A percentile compares a stretch with the other conserved stretches of the same genome.
These are phyloP conservation scores for Barbarea vulgaris DNA, from an alignment of 345 rosid species.

Conservation along the genomic window DNA sequence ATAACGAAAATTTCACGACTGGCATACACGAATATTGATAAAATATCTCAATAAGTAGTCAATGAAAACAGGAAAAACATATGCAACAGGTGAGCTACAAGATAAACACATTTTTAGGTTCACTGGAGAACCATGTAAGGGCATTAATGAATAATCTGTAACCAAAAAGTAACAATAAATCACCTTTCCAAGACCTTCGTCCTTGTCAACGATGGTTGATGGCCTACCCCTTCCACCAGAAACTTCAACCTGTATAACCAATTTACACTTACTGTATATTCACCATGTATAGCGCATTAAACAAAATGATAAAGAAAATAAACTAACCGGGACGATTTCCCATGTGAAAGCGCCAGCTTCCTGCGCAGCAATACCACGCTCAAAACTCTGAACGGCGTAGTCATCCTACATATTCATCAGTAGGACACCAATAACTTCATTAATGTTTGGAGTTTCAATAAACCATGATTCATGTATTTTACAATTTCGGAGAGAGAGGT, in stretches of 20 bases:
- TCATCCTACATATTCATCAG: constrained; percentile 61
- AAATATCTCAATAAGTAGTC: neutral
- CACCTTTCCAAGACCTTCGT: constrained; percentile 98
- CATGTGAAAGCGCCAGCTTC: constrained; percentile 80
- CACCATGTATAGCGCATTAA: constrained; percentile 1
- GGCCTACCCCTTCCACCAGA: constrained; percentile 93
- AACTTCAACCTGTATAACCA: constrained; percentile 75
- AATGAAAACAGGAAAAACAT: neutral
- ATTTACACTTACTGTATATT: neutral
- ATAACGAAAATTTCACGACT: neutral
- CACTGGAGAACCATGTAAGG: neutral
- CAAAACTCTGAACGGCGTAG: constrained; percentile 88
- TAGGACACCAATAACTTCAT: neutral
- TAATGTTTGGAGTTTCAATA: constrained; percentile 10
- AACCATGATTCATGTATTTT: neutral
- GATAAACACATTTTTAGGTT: neutral
- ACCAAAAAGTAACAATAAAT: neutral
- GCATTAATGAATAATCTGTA: neutral
- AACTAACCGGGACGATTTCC: constrained; percentile 89
- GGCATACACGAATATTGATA: neutral
- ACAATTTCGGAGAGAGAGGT: neutral
- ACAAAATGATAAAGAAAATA: constrained; percentile 5
- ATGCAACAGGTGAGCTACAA: constrained; percentile 10
- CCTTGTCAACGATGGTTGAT: constrained; percentile 77
- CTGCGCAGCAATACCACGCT: constrained; percentile 96